Percentiles rank a stretch among this genome's conserved stretches.
phyloP scores from a whole-genome alignment of 116 monocot species.

The Dioscorea cayenensis region DNA sequence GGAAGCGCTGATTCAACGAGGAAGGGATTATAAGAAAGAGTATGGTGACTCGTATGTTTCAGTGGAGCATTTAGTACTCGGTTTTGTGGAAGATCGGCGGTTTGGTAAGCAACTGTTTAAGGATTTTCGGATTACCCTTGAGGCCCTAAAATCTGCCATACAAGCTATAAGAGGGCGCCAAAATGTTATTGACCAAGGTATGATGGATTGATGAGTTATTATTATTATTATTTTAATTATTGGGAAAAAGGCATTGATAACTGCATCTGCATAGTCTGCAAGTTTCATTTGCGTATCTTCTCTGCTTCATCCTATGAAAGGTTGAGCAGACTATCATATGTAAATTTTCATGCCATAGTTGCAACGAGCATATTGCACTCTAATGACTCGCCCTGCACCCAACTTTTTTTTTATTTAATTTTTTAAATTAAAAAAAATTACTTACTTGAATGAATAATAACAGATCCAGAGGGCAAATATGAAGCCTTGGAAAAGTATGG shows the following conservation, averaged over 20 bases:
- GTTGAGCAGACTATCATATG: no score
- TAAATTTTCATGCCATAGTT: no score
- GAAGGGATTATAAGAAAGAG: slow-evolving; percentile 80
- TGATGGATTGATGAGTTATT: neutral
- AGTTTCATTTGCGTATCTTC: no score
- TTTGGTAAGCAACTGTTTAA: slow-evolving; percentile 92
- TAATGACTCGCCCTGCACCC: no score
- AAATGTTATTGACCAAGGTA: slow-evolving; percentile 94
- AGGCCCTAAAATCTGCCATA: slow-evolving; percentile 51
- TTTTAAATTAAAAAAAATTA: neutral
- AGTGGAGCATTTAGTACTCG: slow-evolving; percentile 91
- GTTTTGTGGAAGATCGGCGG: slow-evolving; percentile 70
- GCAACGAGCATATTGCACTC: no score
- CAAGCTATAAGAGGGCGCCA: slow-evolving; percentile 78
- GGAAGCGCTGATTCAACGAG: slow-evolving; percentile 87
- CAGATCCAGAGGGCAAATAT: slow-evolving; percentile 98
- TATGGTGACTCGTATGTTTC: slow-evolving; percentile 94
- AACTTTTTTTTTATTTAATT: no score
- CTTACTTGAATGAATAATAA: slow-evolving; percentile 11
- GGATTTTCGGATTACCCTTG: slow-evolving; percentile 73
- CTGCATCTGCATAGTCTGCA: no score
- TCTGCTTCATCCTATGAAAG: no score
- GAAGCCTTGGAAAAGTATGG: slow-evolving; percentile 97
- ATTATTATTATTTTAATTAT: no score
- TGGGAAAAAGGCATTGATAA: no score